Evolutionary conservation across 2,329 filamentous ascomycete genomes (phyloP).

Genomic region (Elsinoe perseae): DNA sequence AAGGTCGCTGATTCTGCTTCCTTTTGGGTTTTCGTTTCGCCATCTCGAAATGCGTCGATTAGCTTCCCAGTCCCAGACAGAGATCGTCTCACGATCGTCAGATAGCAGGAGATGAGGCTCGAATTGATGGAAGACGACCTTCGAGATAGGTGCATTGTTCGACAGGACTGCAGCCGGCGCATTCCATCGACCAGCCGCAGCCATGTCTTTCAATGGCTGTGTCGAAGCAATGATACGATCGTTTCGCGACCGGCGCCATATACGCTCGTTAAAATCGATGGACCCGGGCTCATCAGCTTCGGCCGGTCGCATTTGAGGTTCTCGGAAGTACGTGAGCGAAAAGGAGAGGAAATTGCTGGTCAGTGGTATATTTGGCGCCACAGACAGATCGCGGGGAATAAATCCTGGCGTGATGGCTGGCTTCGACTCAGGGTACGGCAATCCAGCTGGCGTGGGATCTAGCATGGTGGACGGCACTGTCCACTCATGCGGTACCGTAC

Average conservation of each 20-base stretch:
- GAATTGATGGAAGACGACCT: constrained; percentile 96
- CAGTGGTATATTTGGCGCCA: constrained; percentile 62
- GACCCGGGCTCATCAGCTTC: constrained; percentile 95
- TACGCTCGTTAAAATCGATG: constrained; percentile 86
- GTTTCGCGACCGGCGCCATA: constrained; percentile 89
- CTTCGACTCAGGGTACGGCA: constrained; percentile 61
- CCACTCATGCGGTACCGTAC: constrained; percentile 48
- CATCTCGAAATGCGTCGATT: constrained; percentile 71
- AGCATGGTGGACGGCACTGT: constrained; percentile 65
- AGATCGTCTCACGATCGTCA: constrained; percentile 83
- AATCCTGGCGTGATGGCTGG: constrained; percentile 76
- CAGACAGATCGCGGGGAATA: constrained; percentile 51
- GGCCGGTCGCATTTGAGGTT: constrained; percentile 94
- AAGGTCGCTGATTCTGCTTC: constrained; percentile 87
- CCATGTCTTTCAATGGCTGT: constrained; percentile 84
- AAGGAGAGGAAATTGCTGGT: constrained; percentile 83
- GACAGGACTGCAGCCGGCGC: constrained; percentile 75
- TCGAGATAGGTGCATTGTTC: constrained; percentile 80
- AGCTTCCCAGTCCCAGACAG: constrained; percentile 85
- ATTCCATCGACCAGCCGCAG: constrained; percentile 80
- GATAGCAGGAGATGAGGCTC: constrained; percentile 91
- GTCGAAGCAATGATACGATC: constrained; percentile 87
- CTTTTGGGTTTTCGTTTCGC: constrained; percentile 85
- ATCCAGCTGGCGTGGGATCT: constrained; percentile 59
- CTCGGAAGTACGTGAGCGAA: constrained; percentile 94